Evolutionary conservation across 768 basidiomycete genomes (phyloP).

Genomic region (Glaciozyma antarctica): DNA sequence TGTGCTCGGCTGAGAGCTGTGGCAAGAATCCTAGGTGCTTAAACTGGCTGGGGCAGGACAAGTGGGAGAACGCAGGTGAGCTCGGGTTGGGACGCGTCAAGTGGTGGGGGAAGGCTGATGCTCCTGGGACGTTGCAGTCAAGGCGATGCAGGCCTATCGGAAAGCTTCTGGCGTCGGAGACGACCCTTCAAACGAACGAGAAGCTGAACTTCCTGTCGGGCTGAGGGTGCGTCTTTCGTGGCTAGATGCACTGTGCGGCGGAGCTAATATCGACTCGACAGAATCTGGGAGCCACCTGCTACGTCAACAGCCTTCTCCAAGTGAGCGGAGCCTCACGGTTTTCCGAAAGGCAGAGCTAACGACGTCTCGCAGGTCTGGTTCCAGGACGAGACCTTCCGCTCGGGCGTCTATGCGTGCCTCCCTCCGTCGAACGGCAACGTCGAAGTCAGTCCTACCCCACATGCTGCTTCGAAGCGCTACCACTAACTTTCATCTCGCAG

Average conservation of each 20-base stretch:
- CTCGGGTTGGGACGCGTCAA: conserved; percentile 40
- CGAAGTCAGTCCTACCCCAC: conserved; percentile 40
- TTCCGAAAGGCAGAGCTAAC: not conserved
- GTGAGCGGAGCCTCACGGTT: conserved; percentile 39
- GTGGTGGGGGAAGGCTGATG: not conserved
- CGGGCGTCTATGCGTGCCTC: conserved; percentile 69
- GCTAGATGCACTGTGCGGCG: not conserved
- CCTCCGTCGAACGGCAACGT: conserved; percentile 49
- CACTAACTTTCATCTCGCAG: conserved; percentile 6
- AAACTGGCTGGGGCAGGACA: conserved; percentile 74
- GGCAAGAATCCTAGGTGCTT: conserved; percentile 72
- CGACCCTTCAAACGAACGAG: conserved; percentile 51
- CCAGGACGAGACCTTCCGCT: conserved; percentile 68
- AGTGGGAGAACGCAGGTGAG: conserved; percentile 50
- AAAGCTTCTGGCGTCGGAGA: conserved; percentile 49
- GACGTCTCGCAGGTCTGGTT: conserved; percentile 66
- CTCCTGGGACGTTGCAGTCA: conserved; percentile 40
- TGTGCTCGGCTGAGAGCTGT: conserved; percentile 44
- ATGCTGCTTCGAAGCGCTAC: not conserved
- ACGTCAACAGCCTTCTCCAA: conserved; percentile 90
- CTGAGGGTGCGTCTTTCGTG: conserved; percentile 50
- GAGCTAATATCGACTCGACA: conserved; percentile 36
- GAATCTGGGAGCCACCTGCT: conserved; percentile 96
- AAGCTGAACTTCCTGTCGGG: conserved; percentile 58
- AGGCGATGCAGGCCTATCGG: conserved; percentile 48